phyloP scores from a whole-genome alignment of 768 basidiomycete species.

The Tylopilus sp. region DNA sequence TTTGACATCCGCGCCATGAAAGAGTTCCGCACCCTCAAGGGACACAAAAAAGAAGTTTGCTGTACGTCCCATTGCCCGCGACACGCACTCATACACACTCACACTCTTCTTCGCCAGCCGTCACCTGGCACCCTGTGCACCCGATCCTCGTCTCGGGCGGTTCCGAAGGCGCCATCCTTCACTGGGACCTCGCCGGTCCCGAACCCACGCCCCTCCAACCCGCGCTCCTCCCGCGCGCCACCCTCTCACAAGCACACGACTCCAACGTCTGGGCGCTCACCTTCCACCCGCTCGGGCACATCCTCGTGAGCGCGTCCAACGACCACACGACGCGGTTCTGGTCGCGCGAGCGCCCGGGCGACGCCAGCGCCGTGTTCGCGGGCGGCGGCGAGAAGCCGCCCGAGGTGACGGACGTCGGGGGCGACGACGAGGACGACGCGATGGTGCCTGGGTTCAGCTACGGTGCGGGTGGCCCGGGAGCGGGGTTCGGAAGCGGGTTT shows the following conservation, averaged over 20 bases:
- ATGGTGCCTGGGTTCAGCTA: conserved; percentile 74
- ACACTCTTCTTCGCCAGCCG: conserved; percentile 43
- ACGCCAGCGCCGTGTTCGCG: conserved; percentile 69
- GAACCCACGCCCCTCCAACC: conserved; percentile 37
- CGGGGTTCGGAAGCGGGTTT: conserved; percentile 12
- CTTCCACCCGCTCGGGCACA: conserved; percentile 93
- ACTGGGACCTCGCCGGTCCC: conserved; percentile 87
- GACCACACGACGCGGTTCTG: conserved; percentile 99
- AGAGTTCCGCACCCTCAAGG: conserved; percentile 86
- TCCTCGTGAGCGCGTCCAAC: conserved; percentile 92
- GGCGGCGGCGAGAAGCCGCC: conserved; percentile 85
- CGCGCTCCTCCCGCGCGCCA: conserved; percentile 64
- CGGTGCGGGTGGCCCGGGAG: conserved; percentile 10
- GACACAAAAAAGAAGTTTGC: conserved; percentile 98
- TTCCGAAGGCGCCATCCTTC: conserved; percentile 88
- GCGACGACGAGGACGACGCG: conserved; percentile 72
- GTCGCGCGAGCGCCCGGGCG: conserved; percentile 89
- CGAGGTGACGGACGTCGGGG: conserved; percentile 53
- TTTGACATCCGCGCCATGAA: conserved; percentile 99
- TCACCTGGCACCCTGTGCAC: conserved; percentile 96
- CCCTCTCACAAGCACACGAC: conserved; percentile 95
- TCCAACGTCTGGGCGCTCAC: conserved; percentile 95
- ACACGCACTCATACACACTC: background rate
- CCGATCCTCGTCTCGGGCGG: conserved; percentile 91
- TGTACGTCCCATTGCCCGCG: conserved; percentile 51